Conservation (phyloP, 2,329 filamentous ascomycete species). For the Phialemoniopsis sp. region DNA sequence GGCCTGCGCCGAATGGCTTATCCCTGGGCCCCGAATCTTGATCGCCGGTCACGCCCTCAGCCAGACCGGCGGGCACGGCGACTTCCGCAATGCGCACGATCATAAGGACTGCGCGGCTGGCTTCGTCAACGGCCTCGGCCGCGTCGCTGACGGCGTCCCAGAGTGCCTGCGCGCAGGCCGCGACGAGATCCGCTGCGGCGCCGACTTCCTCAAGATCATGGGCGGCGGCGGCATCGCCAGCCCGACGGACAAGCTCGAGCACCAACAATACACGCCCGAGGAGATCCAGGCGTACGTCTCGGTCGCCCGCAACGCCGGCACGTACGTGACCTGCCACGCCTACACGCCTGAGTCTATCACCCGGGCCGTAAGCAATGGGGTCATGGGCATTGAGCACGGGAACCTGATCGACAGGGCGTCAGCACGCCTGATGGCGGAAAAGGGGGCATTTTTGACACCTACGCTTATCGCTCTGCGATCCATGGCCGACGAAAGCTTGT, state of each 20-base stretch:
- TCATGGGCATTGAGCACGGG: constrained; percentile 41
- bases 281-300: constrained; percentile 47
- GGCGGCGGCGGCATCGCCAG: constrained; percentile 45
- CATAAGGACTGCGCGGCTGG: constrained; percentile 40
- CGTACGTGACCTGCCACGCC: constrained; percentile 49
- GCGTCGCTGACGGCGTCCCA: constrained; percentile 41
- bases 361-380: constrained; percentile 46
- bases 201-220: constrained; percentile 57
- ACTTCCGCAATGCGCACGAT: constrained; percentile 35
- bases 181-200: constrained; percentile 44
- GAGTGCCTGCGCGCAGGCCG: constrained; percentile 44
- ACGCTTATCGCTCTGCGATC: constrained; percentile 44
- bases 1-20: constrained; percentile 42
- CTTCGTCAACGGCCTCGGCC: constrained; percentile 27
- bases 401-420: constrained; percentile 31
- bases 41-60: constrained; percentile 43
- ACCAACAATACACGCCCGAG: constrained; percentile 45
- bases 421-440: constrained; percentile 41
- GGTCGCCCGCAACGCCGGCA: constrained; percentile 40
- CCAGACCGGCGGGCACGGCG: constrained; percentile 50
- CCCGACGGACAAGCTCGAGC: constrained; percentile 44
- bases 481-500: constrained; percentile 35
- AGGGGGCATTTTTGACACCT: constrained; percentile 43
- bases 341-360: constrained; percentile 46
- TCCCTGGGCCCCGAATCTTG: constrained; percentile 45